phyloP scores from a whole-genome alignment of 805 yeast species.

The Cyberlindnera petersonii region DNA sequence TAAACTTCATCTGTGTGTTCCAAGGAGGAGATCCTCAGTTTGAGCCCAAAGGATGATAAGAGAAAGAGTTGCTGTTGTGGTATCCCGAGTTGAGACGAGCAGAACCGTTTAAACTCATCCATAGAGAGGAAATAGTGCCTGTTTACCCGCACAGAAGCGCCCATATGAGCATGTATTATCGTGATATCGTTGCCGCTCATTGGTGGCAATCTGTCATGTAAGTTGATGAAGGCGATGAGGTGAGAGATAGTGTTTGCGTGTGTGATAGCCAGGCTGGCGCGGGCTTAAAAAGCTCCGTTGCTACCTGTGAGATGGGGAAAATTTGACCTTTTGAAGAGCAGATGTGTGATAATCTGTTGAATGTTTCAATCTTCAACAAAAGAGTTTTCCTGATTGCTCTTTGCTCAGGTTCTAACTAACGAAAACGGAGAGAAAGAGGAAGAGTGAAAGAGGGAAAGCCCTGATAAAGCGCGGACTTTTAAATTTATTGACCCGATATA shows the following conservation, averaged over 20 bases:
- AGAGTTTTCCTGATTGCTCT: too few relatives aligned
- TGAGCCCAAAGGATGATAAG: slow-evolving; percentile 62
- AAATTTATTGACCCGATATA: too few relatives aligned
- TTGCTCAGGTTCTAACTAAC: too few relatives aligned
- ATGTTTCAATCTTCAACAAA: too few relatives aligned
- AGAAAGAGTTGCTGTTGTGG: slow-evolving; percentile 43
- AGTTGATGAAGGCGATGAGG: not conserved
- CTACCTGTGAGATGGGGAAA: too few relatives aligned
- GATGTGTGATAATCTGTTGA: too few relatives aligned
- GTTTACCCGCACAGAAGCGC: slow-evolving; percentile 34
- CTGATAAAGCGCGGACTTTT: not conserved
- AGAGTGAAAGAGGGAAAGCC: not conserved
- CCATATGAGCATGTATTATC: slow-evolving; percentile 41
- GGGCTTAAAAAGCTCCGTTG: too few relatives aligned
- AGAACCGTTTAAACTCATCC: slow-evolving; percentile 40
- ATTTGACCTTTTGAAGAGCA: too few relatives aligned
- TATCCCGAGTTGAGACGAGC: slow-evolving; percentile 39
- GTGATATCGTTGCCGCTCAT: slow-evolving; percentile 16
- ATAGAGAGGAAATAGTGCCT: slow-evolving; percentile 37
- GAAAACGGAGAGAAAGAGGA: not conserved
- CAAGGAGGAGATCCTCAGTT: slow-evolving; percentile 43
- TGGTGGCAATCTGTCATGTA: slow-evolving; percentile 3
- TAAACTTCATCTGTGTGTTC: slow-evolving; percentile 51
- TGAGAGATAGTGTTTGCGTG: not conserved
- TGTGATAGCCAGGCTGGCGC: not conserved